phyloP scores from a whole-genome alignment of 441 rosid species.

The Pelargonium exstipulatum region DNA sequence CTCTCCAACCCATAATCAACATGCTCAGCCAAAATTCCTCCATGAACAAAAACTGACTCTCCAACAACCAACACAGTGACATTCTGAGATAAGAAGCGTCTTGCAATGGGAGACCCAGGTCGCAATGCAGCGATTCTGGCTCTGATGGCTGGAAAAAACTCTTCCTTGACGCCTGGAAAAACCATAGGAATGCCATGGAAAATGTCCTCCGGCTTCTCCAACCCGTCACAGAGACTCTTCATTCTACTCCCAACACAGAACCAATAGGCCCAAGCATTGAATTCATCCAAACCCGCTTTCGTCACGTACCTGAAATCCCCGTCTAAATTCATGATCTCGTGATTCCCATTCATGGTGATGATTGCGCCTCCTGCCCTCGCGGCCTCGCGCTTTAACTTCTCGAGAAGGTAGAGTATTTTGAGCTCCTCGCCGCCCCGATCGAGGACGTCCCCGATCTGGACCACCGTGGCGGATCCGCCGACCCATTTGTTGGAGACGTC shows the following conservation, averaged over 20 bases:
- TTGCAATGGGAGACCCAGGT: slow-evolving; percentile 68
- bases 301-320: slow-evolving; percentile 75
- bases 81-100: slow-evolving; percentile 51
- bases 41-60: slow-evolving; percentile 76
- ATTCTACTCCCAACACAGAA: slow-evolving; percentile 51
- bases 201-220: slow-evolving; percentile 44
- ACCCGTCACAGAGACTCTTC: slow-evolving; percentile 49
- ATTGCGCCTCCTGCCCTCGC: slow-evolving; percentile 50
- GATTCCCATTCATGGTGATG: slow-evolving; percentile 81
- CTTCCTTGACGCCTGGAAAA: slow-evolving; percentile 40
- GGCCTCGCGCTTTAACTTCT: slow-evolving; percentile 69
- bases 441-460: slow-evolving; percentile 73
- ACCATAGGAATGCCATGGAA: slow-evolving; percentile 55
- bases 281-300: slow-evolving; percentile 48
- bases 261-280: slow-evolving; percentile 70
- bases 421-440: slow-evolving; percentile 81
- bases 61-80: slow-evolving; percentile 70
- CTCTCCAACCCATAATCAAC: slow-evolving; percentile 66
- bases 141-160: slow-evolving; percentile 42
- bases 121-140: slow-evolving; percentile 71
- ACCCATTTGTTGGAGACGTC: slow-evolving; percentile 57
- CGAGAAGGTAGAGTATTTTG: slow-evolving; percentile 61
- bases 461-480: slow-evolving; percentile 63
- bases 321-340: slow-evolving; percentile 87
- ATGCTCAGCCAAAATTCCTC: slow-evolving; percentile 61